phyloP scores from a whole-genome alignment of 2,329 filamentous ascomycete genomes.

The Coniochaeta ligniaria region DNA sequence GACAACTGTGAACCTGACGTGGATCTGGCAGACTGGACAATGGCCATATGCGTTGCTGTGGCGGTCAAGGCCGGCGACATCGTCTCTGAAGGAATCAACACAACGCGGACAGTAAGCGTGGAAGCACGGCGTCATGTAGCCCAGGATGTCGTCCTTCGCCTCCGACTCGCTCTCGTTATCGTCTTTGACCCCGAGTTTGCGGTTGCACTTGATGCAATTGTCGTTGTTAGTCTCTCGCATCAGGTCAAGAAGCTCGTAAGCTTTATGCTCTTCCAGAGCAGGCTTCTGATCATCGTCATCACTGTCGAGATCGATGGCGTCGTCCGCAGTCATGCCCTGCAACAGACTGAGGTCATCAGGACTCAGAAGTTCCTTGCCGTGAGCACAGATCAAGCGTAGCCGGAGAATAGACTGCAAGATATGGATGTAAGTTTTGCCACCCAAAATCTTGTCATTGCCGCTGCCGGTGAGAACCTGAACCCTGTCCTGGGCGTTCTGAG shows the following conservation, averaged over 20 bases:
- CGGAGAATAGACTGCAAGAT: conserved; percentile 88
- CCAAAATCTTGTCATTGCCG: conserved; percentile 56
- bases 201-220: conserved; percentile 62
- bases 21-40: conserved; percentile 63
- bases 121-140: conserved; percentile 79
- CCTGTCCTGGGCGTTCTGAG: conserved; percentile 70
- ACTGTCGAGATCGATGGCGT: conserved; percentile 84
- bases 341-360: conserved; percentile 75
- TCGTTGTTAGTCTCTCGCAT: conserved; percentile 78
- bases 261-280: conserved; percentile 59
- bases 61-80: conserved; percentile 31
- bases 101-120: conserved; percentile 78
- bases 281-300: conserved; percentile 57
- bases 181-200: conserved; percentile 51
- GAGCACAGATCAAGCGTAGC: conserved; percentile 83
- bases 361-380: conserved; percentile 84
- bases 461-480: conserved; percentile 67
- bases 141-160: conserved; percentile 57
- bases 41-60: conserved; percentile 38
- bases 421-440: conserved; percentile 85
- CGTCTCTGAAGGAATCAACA: conserved; percentile 51
- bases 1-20: conserved; percentile 58
- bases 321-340: conserved; percentile 74
- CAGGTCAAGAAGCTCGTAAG: conserved; percentile 78
- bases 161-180: conserved; percentile 52